Evolutionary conservation across 192 early-diverging fungal species (phyloP).

Genomic region (Coemansia sp.): DNA sequence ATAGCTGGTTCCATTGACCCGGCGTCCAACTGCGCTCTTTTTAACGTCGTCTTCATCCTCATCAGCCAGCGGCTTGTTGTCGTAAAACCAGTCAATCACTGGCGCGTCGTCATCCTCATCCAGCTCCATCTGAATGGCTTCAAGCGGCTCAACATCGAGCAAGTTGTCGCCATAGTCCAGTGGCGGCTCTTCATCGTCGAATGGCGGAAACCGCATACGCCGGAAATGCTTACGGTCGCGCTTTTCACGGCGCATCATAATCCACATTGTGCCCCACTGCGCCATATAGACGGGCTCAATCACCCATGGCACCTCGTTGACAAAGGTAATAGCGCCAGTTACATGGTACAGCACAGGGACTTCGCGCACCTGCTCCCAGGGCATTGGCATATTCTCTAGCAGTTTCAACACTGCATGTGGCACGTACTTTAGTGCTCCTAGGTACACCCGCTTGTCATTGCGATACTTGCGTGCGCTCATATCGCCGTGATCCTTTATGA

Average conservation of each 20-base stretch:
- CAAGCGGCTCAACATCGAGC: constrained; percentile 94
- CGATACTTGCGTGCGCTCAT: constrained; percentile 97
- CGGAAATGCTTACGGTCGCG: constrained; percentile 96
- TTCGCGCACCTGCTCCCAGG: constrained; percentile 98
- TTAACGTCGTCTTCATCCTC: constrained; percentile 36
- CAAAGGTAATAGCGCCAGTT: constrained; percentile 98
- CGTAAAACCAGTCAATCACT: constrained; percentile 95
- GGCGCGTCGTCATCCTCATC: constrained; percentile 92
- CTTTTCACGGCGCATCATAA: constrained; percentile 99
- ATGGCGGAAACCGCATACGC: constrained; percentile 97
- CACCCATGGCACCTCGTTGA: constrained; percentile 94
- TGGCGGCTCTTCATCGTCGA: constrained; percentile 99
- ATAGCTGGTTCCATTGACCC: constrained; percentile 86
- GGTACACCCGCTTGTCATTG: constrained; percentile 96
- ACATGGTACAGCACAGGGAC: constrained; percentile 96
- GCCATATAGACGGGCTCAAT: constrained; percentile 97
- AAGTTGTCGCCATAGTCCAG: constrained; percentile 99
- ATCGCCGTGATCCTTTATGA: constrained; percentile 99
- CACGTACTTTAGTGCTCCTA: constrained; percentile 97
- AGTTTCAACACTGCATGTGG: constrained; percentile 98
- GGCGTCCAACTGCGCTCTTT: constrained; percentile 44
- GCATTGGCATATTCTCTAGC: constrained; percentile 99
- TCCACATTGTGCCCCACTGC: constrained; percentile 99
- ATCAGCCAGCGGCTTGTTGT: constrained; percentile 83
- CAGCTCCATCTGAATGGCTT: constrained; percentile 98